Evolutionary conservation across 148 eudicot genomes (phyloP).

Genomic region (Chenopodium berlandieri): DNA sequence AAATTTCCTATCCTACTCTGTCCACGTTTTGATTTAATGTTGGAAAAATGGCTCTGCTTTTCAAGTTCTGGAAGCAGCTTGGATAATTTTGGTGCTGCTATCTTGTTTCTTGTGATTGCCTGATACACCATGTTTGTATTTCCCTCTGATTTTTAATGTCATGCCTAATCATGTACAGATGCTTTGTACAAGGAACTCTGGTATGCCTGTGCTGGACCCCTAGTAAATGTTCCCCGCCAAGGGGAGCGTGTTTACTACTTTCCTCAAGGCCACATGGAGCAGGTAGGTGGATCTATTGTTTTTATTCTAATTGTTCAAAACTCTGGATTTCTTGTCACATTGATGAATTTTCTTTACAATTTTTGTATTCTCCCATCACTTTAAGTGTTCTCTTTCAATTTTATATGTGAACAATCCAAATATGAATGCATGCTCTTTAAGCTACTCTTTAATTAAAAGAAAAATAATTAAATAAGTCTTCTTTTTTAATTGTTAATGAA

Average conservation of each 20-base stretch:
- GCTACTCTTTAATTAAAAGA: no score
- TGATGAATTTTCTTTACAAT: neutral
- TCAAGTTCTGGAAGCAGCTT: neutral
- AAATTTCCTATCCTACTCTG: neutral
- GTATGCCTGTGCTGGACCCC: constrained; percentile 99
- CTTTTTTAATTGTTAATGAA: no score
- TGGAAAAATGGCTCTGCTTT: neutral
- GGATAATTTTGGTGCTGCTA: neutral
- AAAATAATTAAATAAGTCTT: no score
- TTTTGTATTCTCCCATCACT: neutral
- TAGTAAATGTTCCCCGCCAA: constrained; percentile 77
- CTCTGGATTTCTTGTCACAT: neutral
- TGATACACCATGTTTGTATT: neutral
- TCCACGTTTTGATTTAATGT: neutral
- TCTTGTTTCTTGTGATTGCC: constrained; percentile 3
- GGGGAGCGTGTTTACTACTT: constrained; percentile 93
- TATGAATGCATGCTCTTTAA: neutral
- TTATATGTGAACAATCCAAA: neutral
- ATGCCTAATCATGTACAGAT: constrained; percentile 27
- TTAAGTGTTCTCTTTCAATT: neutral
- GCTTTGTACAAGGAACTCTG: constrained; percentile 82
- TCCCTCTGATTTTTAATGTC: neutral
- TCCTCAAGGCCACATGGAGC: constrained; percentile 98
- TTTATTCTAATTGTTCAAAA: neutral
- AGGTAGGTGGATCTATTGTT: constrained; percentile 43